Evolutionary conservation across 2,329 filamentous ascomycete genomes (phyloP), one percentile per base, ranked within the genome.

Genomic region (Talaromyces sp.): DNA sequence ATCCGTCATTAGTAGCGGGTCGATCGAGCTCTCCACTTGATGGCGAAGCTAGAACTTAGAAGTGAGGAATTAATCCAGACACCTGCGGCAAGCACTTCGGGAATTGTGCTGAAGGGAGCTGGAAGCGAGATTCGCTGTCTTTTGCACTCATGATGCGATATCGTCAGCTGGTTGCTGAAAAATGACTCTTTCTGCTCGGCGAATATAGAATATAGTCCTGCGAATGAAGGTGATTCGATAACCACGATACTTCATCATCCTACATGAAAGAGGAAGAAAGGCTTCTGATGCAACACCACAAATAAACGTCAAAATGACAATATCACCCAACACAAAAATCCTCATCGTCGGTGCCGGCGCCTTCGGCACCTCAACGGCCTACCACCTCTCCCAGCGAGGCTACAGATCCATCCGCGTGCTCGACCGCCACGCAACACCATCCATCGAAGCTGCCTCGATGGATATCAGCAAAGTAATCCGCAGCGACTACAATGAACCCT

Each of bases 391-490:
- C 66, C 78, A 80, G 63, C 79, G 78, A 65, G 81, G 85, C 69
- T 80, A 83, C 19, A 67, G 68, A 38, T 73, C 77, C 49, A 79
- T 89, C 62, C 86, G 82, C 1, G 74, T 90, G 1, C 77, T 90
- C 29, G 87, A 90, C 76, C 83, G 85, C 15, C 80, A 84, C 65
- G 78, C 81, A 2, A 72, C 76, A 3, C 82, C 85, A 27, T 83
- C 83, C 1, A 77, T 80, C 0, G 76, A 72, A 61, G 88, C 88
- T 36, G 89, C 89, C 0, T 91, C 89, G 0, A 89, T 86, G 80
- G 89, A 92, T 77, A 88, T 88, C 84, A 91, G 90, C 79, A 91
- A 91, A 75, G 87, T 90, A 31, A 83, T 91, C 17, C 86, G 89
- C 65, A 86, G 88, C 58, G 89, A 91, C 74, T 91, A 91, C 77